A percentile compares a stretch with the other conserved stretches of the same genome.
Conservation (phyloP, 176 grass and related monocot genomes). For the Carex kokanica region DNA sequence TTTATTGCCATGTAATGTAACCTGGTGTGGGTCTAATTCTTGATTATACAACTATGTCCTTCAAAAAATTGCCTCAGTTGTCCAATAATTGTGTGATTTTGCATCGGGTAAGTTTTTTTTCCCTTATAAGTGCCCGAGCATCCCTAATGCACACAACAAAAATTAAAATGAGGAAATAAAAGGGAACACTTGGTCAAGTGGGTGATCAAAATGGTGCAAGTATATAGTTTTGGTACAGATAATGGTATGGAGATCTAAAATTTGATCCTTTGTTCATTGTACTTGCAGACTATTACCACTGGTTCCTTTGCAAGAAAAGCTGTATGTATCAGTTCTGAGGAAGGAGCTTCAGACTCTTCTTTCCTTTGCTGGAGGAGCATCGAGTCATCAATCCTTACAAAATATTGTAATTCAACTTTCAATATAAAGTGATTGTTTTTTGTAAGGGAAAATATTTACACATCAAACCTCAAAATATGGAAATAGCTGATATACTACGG, state of each 20-base stretch:
- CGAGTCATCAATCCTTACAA: conserved; percentile 70
- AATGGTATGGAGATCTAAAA: background rate
- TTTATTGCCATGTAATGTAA: background rate
- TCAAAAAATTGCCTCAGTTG: background rate
- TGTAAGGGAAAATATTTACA: background rate
- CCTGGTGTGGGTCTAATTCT: background rate
- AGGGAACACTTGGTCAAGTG: background rate
- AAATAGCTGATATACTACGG: background rate
- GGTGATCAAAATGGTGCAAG: background rate
- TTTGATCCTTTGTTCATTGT: background rate
- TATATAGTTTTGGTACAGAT: background rate
- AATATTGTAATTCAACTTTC: conserved; percentile 71
- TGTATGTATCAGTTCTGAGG: conserved; percentile 78
- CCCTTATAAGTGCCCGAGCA: background rate
- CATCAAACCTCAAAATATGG: background rate
- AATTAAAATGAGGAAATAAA: background rate
- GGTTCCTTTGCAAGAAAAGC: conserved; percentile 74
- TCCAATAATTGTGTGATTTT: background rate
- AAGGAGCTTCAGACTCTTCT: conserved; percentile 87
- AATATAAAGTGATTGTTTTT: background rate
- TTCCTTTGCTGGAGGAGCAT: conserved; percentile 58
- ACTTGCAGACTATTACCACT: conserved; percentile 68
- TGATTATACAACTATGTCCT: background rate
- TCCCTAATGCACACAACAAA: background rate
- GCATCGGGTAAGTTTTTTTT: background rate